phyloP scores from a whole-genome alignment of 306 rosid species.

The Amphicarpaea edgeworthii region DNA sequence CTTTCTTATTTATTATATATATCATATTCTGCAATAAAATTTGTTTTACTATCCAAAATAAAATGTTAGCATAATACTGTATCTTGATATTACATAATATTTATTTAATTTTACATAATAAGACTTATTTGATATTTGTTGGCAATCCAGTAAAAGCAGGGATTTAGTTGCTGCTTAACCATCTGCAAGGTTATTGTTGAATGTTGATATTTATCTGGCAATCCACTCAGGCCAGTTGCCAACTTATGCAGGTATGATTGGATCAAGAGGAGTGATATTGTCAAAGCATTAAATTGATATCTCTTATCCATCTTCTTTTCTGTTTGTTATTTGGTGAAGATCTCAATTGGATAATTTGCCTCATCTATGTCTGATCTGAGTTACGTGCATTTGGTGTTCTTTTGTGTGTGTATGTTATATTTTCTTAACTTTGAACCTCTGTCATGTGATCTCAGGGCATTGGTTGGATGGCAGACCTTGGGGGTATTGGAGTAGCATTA shows the following conservation, averaged over 20 bases:
- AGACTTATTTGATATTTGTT: not conserved
- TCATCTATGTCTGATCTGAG: not conserved
- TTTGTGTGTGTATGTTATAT: not conserved
- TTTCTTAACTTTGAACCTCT: conserved; percentile 4
- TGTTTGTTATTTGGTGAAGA: conserved; percentile 21
- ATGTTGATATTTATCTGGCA: conserved; percentile 7
- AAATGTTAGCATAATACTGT: not conserved
- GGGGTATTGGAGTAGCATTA: conserved; percentile 18
- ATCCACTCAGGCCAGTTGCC: conserved; percentile 27
- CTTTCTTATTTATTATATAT: too few species aligned
- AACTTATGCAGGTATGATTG: not conserved
- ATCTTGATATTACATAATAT: not conserved
- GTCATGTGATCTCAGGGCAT: conserved; percentile 23
- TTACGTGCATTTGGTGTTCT: conserved; percentile 1
- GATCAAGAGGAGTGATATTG: conserved; percentile 19
- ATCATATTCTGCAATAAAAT: not conserved
- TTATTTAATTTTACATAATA: not conserved
- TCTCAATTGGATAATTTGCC: conserved; percentile 2
- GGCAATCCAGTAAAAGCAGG: conserved; percentile 14
- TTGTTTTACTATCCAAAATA: not conserved
- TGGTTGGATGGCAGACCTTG: conserved; percentile 10
- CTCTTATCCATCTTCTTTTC: conserved; percentile 13
- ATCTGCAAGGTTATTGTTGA: conserved; percentile 27
- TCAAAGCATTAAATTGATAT: conserved; percentile 33
- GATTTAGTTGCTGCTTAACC: conserved; percentile 36